phyloP scores from a whole-genome alignment of 768 basidiomycete species.

The Tulasnella sp. region DNA sequence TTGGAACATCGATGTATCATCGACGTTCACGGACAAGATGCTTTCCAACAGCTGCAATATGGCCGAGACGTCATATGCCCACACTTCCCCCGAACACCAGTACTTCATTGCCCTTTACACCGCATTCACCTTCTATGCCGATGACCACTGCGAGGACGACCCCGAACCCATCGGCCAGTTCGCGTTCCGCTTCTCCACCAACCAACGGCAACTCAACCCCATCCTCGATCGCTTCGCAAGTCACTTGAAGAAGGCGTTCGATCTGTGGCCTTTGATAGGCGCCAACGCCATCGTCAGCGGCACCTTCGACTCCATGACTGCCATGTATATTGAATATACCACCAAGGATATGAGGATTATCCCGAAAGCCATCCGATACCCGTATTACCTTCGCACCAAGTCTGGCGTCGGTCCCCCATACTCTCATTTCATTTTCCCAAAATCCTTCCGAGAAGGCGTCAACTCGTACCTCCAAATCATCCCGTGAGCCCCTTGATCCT shows the following conservation, averaged over 20 bases:
- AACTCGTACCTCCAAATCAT: slow-evolving; percentile 3
- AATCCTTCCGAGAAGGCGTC: neutral
- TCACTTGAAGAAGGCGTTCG: slow-evolving; percentile 25
- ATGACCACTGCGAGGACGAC: slow-evolving; percentile 28
- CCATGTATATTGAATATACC: slow-evolving; percentile 27
- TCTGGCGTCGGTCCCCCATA: neutral
- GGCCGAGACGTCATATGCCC: slow-evolving; percentile 1
- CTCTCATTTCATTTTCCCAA: neutral
- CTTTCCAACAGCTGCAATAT: slow-evolving; percentile 6
- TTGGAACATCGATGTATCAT: neutral
- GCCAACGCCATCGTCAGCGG: slow-evolving; percentile 30
- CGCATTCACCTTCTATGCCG: slow-evolving; percentile 29
- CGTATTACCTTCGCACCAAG: neutral
- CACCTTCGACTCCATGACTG: slow-evolving; percentile 29
- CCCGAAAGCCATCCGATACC: neutral
- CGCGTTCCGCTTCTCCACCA: slow-evolving; percentile 26
- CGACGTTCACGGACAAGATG: slow-evolving; percentile 6
- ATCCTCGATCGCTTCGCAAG: slow-evolving; percentile 29
- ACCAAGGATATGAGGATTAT: slow-evolving; percentile 24
- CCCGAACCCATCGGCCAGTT: slow-evolving; percentile 26
- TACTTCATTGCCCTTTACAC: slow-evolving; percentile 33
- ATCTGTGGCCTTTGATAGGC: slow-evolving; percentile 24
- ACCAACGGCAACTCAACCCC: slow-evolving; percentile 24
- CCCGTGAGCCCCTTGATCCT: neutral
- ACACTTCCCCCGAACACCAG: slow-evolving; percentile 21